Evolutionary conservation across 805 yeast genomes (phyloP), one percentile per base, ranked within the genome.

Genomic region (Candida xiaguanensis): DNA sequence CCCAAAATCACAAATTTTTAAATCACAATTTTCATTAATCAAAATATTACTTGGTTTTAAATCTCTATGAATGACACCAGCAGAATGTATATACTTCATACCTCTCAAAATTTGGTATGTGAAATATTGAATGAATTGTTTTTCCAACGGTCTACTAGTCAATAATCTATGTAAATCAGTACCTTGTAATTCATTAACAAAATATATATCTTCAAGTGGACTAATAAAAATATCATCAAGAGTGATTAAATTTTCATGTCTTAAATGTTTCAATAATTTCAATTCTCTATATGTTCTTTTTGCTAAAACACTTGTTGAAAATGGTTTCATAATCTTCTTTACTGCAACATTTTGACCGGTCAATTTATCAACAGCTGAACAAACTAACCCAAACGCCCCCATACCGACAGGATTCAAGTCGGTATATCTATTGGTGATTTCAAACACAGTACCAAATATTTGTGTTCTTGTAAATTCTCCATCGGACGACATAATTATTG

Each of bases 371-470:
- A 82, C 78, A 1, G 99, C 99, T 7, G 96, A 88, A 49, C 99
- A 93, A 28, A 93, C 99, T 14, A 93, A 74, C 4, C 99, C 99
- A 59, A 93, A 93, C 6, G 99, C 99, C 18, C 99, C 99, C 99
- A 93, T 93, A 0, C 99, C 99, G 36, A 93, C 96, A 2, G 99
- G 99, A 56, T 89, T 91, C 45, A 93, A 74, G 56, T 91, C 96
- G 3, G 86, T 77, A 66, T 93, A 93, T 48, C 96, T 68, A 53
- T 78, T 81, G 30, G 97, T 90, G 47, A 89, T 87, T 63, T 90
- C 97, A 58, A 90, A 90, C 32, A 90, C 91, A 2, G 98, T 90
- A 36, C 96, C 96, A 55, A 90, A 90, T 45, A 90, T 90, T 61
- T 90, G 95, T 7, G 95, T 87, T 66, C 96, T 77, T 18, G 75